Evolutionary conservation across 192 early-diverging fungal genomes (phyloP), one percentile per base, ranked within the genome.

Genomic region (Coemansia sp.): DNA sequence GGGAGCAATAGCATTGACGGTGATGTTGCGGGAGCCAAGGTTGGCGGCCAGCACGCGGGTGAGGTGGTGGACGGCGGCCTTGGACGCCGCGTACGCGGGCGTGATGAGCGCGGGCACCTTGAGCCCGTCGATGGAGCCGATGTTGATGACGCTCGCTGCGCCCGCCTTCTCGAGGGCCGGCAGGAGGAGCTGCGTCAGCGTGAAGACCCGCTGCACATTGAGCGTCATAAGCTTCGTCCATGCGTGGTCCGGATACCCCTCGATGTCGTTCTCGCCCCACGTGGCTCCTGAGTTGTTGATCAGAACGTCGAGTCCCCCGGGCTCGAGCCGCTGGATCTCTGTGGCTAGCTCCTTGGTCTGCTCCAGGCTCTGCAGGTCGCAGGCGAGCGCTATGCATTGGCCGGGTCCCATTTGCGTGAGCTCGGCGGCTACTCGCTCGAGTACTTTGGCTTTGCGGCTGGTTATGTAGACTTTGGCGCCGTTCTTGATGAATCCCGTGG

Each of bases 391-490:
- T 62, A 92, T 84, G 72, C 92, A 94, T 24, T 79, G 66, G 19
- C 94, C 95, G 17, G 90, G 87, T 3, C 90, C 92, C 50, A 80
- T 62, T 40, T 77, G 68, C 64, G 72, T 92, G 63, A 97, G 84
- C 62, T 91, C 89, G 6, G 68, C 61, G 3, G 94, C 94, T 5
- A 86, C 86, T 48, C 85, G 70, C 31, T 89, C 87, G 45, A 87
- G 85, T 2, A 84, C 87, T 7, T 75, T 46, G 13, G 75, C 79
- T 63, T 93, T 94, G 66, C 96, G 87, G 34, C 90, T 91, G 39
- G 91, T 89, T 70, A 98, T 95, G 75, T 95, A 98, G 29, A 98
- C 96, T 73, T 85, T 90, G 63, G 92, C 93, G 14, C 95, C 95
- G 85, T 92, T 93, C 65, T 86, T 88, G 34, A 95, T 88, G 51